Base-by-base conservation (phyloP, 192 early-diverging fungal genomes). In the Mortierella claussenii region DNA sequence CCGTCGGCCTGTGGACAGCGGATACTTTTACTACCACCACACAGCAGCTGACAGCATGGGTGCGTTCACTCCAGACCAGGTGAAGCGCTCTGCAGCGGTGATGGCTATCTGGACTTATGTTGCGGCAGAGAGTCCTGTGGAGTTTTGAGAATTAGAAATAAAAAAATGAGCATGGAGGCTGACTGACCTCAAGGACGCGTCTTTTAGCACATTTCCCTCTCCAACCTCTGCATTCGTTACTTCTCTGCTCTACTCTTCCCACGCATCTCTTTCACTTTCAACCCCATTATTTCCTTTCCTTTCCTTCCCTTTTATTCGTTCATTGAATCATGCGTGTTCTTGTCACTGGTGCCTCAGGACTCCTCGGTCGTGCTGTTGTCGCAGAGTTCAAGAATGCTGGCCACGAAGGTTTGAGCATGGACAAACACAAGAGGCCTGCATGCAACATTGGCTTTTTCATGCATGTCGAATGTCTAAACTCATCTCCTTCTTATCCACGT, bases 291-390 rank as follows among this genome's bases (percentile, higher is more conserved):
- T 42, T 32, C 20, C 31, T 17, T 50, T 62, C 23, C 15, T 26
- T 43, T 49, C 47, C 49, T 27, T 12, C 17, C 3, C 26, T 37
- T 26, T 28, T 1, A 18, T 26, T 28, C 12, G 3, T 27, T 52
- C 33, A 8, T 44, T 31, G 37, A 36, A 79, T 15, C 26, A 87
- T 86, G 79, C 86, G 81, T 47, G 86, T 94, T n/a, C 59, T 94
- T 31, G 82, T 95, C 20, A 94, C 92, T 32, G 94, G 94, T 55
- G 92, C 90, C 33, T 91, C 91, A 23, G 95, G 95, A 23, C 86
- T 95, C 0, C 86, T 96, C 31, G 95, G 95, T 10, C 89, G 95
- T 31, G 86, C 89, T 13, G 93, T 94, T 15, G 55, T 80, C 9
- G 45, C 66, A 4, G 83, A 86, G 37, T 85, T 93, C 44, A 68